Base-by-base conservation (phyloP, 2,329 filamentous ascomycete species). In the Pseudocercospora fijiensis region DNA sequence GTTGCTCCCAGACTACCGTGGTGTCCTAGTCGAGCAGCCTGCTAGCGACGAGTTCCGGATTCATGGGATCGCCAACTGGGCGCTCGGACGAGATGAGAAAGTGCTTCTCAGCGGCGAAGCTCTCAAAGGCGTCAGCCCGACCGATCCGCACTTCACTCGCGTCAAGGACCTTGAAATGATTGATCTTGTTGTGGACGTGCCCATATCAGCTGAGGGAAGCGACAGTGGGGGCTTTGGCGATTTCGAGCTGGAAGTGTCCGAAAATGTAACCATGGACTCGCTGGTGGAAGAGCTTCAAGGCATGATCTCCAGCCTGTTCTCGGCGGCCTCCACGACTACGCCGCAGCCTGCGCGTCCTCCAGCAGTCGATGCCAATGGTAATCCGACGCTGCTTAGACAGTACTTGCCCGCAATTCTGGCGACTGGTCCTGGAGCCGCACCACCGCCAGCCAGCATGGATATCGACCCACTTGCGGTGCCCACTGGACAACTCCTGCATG, bases 1-100 rank as follows among this genome's bases (percentile, higher is more conserved):
- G 62, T 49, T 71, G n/a, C 41, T 76, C 1, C 71, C 74, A 49
- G 78, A 79, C 13, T 61, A 61, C 9, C 64, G 64, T 11, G 67
- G 66, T 1, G 61, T 62, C 4, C 55, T 70, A 2, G 78, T 82
- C 16, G 76, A 82, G 9, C 77, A 82, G 8, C 66, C 69, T 3
- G 62, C 76, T 33, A 75, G 77, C 41, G 76, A 78, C 33, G 77
- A 80, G 13, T 92, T 90, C 83, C 84, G 88, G 61, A 88, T 98
- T 47, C 90, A 90, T 62, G 89, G 90, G 51, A 88, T 96, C 66
- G 92, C 91, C 47, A 91, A 90, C 69, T 85, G 93, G 45, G 85
- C 90, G 0, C 82, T 99, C 3, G 94, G 94, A 3, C 88, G 90
- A 55, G 92, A 98, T 73, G 94, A 98, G 77, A 90, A 89, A 67